These are phyloP conservation scores for Platanus orientalis DNA, from an alignment of 164 flowering plant species.

Conservation along the genomic window DNA sequence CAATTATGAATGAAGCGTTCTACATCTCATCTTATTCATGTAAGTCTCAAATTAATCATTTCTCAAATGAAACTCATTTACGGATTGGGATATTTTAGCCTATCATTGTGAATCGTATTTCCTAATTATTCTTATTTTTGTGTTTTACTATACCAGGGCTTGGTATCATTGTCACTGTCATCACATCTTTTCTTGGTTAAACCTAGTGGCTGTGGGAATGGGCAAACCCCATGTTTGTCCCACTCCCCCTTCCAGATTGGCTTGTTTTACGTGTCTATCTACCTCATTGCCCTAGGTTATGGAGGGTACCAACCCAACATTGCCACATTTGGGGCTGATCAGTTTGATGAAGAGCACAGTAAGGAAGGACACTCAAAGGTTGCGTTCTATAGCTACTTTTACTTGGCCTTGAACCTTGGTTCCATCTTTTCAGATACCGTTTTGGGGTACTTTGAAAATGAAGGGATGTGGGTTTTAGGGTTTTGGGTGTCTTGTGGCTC, in stretches of 20 bases:
- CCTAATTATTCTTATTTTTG: background rate
- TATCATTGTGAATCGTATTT: no score
- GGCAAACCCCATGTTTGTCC: slow-evolving; percentile 30
- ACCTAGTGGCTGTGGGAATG: slow-evolving; percentile 67
- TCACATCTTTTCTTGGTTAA: slow-evolving; percentile 46
- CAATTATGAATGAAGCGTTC: no score
- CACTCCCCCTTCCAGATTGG: background rate
- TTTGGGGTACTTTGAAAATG: slow-evolving; percentile 55
- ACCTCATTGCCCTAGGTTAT: slow-evolving; percentile 13
- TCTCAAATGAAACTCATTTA: no score
- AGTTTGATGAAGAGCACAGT: slow-evolving; percentile 25
- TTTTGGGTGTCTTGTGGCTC: slow-evolving; percentile 15
- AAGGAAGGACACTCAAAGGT: slow-evolving; percentile 8
- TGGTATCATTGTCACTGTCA: slow-evolving; percentile 45
- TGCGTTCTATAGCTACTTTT: slow-evolving; percentile 14
- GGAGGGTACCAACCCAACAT: slow-evolving; percentile 13
- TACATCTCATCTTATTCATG: no score
- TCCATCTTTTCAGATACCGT: slow-evolving; percentile 63
- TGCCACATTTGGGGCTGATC: slow-evolving; percentile 51
- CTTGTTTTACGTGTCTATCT: slow-evolving; percentile 10
- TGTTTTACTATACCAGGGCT: slow-evolving; percentile 38
- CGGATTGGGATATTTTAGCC: no score
- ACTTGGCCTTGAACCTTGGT: slow-evolving; percentile 12
- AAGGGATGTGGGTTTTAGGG: slow-evolving; percentile 61
- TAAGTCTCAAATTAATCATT: no score